Percentiles rank a stretch among this genome's conserved stretches.
phyloP scores from a whole-genome alignment of 164 flowering plant genomes.

The Akebia trifoliata region DNA sequence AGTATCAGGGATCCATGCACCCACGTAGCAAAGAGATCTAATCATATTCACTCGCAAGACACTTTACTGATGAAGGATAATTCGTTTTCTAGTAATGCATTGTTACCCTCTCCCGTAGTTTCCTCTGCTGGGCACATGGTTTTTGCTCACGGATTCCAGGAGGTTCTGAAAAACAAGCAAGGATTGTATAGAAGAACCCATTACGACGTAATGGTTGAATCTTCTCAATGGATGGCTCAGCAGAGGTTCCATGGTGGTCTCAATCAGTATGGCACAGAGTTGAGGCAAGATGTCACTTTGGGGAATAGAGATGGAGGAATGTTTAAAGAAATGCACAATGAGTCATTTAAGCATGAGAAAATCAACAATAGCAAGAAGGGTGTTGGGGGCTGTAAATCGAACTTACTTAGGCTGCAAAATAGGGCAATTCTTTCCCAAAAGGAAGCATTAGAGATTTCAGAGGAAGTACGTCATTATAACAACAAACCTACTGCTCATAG shows the following conservation, averaged over 20 bases:
- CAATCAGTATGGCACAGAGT: conserved; percentile 5
- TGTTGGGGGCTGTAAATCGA: conserved; percentile 4
- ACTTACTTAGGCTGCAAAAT: neutral
- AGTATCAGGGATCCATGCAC: conserved; percentile 1
- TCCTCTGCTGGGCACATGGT: conserved; percentile 4
- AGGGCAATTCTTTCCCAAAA: neutral
- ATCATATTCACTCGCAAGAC: neutral
- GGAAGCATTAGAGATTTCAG: conserved; percentile 1
- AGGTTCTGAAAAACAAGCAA: conserved; percentile 6
- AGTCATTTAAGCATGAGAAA: neutral
- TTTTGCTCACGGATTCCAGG: neutral
- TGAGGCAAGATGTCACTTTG: neutral
- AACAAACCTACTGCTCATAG: neutral
- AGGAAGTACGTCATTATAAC: neutral
- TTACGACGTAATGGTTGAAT: conserved; percentile 3
- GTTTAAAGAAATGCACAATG: neutral
- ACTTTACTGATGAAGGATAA: neutral
- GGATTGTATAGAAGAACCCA: neutral
- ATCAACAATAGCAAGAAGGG: conserved; percentile 5
- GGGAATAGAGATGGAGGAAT: conserved; percentile 6
- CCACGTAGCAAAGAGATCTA: conserved; percentile 9
- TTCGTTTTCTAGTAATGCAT: conserved; percentile 2
- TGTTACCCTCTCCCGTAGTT: conserved; percentile 8
- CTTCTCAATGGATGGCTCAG: conserved; percentile 6
- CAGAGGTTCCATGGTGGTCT: conserved; percentile 10